These are phyloP conservation scores for Oryza australiensis DNA, from an alignment of 176 grass and related monocot species.

Conservation along the genomic window DNA sequence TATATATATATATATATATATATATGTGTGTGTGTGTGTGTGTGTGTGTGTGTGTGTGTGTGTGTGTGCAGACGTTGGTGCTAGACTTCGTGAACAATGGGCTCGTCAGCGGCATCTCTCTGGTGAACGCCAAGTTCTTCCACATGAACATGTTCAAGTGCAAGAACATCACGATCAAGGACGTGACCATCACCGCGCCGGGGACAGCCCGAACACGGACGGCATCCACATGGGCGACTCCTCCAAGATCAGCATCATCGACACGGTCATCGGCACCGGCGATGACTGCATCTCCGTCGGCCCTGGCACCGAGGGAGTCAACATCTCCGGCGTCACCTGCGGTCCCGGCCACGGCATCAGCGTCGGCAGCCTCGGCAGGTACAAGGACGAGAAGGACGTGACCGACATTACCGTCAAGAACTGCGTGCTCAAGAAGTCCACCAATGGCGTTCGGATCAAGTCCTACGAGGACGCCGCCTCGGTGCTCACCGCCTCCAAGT, in stretches of 20 bases:
- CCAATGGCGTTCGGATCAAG: slow-evolving; percentile 69
- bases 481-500: slow-evolving; percentile 17
- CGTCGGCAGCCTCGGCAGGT: slow-evolving; percentile 63
- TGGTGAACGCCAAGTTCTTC: slow-evolving; percentile 65
- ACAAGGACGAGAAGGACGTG: slow-evolving; percentile 68
- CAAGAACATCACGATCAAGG: slow-evolving; percentile 38
- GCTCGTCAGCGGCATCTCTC: slow-evolving; percentile 35
- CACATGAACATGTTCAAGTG: slow-evolving; percentile 57
- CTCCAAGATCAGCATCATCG: slow-evolving; percentile 41
- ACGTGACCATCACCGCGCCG: slow-evolving; percentile 42
- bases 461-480: slow-evolving; percentile 47
- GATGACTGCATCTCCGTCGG: slow-evolving; percentile 78
- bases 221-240: slow-evolving; percentile 64
- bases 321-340: slow-evolving; percentile 52
- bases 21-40: too few relatives aligned
- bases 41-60: too few relatives aligned
- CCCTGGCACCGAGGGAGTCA: slow-evolving; percentile 33
- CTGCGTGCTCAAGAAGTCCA: slow-evolving; percentile 47
- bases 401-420: slow-evolving; percentile 53
- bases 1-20: too few relatives aligned
- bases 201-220: slow-evolving; percentile 61
- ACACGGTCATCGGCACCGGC: slow-evolving; percentile 49
- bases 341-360: slow-evolving; percentile 77
- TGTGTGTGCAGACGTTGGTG: slow-evolving; percentile 56
- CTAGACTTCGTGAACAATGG: slow-evolving; percentile 38